phyloP scores from a whole-genome alignment of 805 yeast species.

The Kluyveromyces aestuarii region DNA sequence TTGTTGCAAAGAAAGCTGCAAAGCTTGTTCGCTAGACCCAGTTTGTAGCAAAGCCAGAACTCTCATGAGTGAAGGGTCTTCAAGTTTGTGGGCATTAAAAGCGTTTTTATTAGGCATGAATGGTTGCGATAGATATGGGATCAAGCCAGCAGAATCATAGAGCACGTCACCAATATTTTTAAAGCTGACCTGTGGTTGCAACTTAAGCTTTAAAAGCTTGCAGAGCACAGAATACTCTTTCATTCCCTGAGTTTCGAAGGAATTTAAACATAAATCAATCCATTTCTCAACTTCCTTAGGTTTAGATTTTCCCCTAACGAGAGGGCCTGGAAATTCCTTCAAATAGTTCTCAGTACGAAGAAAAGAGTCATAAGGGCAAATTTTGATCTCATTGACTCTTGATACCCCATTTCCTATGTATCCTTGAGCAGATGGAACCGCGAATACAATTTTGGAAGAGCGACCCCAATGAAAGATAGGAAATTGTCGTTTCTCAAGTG shows the following conservation, averaged over 20 bases:
- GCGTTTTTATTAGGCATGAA: slow-evolving; percentile 5
- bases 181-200: slow-evolving; percentile 18
- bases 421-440: slow-evolving; percentile 31
- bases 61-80: slow-evolving; percentile 21
- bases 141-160: slow-evolving; percentile 25
- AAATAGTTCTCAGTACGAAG: slow-evolving; percentile 25
- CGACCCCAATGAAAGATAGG: slow-evolving; percentile 67
- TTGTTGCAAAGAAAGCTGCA: slow-evolving; percentile 49
- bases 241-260: slow-evolving; percentile 12
- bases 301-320: slow-evolving; percentile 43
- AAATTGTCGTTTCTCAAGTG: slow-evolving; percentile 45
- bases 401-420: slow-evolving; percentile 5
- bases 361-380: slow-evolving; percentile 28
- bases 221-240: slow-evolving; percentile 16
- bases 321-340: slow-evolving; percentile 41
- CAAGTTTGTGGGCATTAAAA: slow-evolving; percentile 35
- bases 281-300: slow-evolving; percentile 64
- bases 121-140: slow-evolving; percentile 18
- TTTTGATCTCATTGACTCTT: slow-evolving; percentile 23
- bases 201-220: slow-evolving; percentile 18
- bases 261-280: slow-evolving; percentile 35
- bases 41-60: slow-evolving; percentile 36
- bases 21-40: slow-evolving; percentile 62
- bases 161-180: slow-evolving; percentile 28
- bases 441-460: slow-evolving; percentile 35